Evolutionary conservation across 768 basidiomycete genomes (phyloP), one percentile per base, ranked within the genome.

Genomic region (Mycena metata): DNA sequence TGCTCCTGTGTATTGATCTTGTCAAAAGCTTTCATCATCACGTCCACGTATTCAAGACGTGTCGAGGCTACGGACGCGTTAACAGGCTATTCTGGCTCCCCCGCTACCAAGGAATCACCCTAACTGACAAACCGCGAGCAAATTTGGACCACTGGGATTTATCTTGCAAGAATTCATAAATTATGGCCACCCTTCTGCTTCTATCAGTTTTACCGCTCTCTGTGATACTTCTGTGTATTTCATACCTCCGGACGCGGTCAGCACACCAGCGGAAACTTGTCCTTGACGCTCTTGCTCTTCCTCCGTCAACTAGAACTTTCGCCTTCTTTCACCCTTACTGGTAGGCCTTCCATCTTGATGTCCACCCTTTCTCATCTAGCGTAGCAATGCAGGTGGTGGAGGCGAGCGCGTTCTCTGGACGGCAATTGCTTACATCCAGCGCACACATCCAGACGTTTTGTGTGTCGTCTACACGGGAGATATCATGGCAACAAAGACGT

Each of bases 341-440:
- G 96, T 96, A 73, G 80, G 89, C 75, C 16, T 7, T 49, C 35
- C 43, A 21, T 39, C 35, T 61, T 19, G 51, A 46, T 42, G 42
- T 66, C 11, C 3, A 23, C 45, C 56, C 23, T 46, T 42, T 47
- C 79, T 75, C 76, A 78, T 77, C 70, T 56, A 91, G 66, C 69
- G 74, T 63, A 87, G 97, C 76, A 98, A 99, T 84, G 96, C 96
- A 42, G 96, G 97, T 0, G 97, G 97, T 13, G 98, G 97, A 30
- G 97, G 98, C 1, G 97, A 99, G 79, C 89, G 96, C 1, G 98
- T 99, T 1, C 81, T 99, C 0, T 98, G 96, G 96, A 91, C 93
- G 0, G 96, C 96, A 1, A 86, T 98, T 36, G 86, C 90, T 0
- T 86, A 89, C 67, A 81, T 94, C 59, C 96, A 98, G 74, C 84